A percentile compares a stretch with the other conserved stretches of the same genome.
These are phyloP conservation scores for Daedaleopsis sinensis DNA, from an alignment of 768 basidiomycete genomes.

Conservation along the genomic window DNA sequence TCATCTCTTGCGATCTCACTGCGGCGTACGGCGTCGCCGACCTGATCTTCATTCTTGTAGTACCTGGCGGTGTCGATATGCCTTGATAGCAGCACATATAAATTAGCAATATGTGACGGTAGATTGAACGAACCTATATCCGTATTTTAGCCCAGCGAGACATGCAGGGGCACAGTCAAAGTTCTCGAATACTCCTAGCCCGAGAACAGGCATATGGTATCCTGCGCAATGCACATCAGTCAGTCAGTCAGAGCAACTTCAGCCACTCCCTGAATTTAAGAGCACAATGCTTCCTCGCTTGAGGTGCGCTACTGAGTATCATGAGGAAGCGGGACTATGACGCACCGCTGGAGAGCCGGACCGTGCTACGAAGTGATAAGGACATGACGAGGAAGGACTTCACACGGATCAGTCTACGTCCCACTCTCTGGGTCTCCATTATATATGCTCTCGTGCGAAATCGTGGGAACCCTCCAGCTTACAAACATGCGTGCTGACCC, in stretches of 20 bases:
- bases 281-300: not conserved
- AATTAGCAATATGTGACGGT: no score
- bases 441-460: not conserved
- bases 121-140: constrained; percentile 54
- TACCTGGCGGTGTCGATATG: constrained; percentile 75
- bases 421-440: no score
- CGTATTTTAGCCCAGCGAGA: constrained; percentile 59
- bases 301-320: constrained; percentile 25
- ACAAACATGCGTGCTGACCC: no score
- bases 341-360: constrained; percentile 41
- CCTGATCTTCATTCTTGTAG: constrained; percentile 66
- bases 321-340: constrained; percentile 3
- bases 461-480: no score
- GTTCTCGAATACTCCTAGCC: constrained; percentile 75
- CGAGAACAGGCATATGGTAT: constrained; percentile 64
- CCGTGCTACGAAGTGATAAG: constrained; percentile 34
- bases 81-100: no score
- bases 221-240: constrained; percentile 27
- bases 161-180: constrained; percentile 55
- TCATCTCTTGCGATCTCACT: constrained; percentile 57
- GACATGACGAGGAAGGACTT: not conserved
- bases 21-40: constrained; percentile 59
- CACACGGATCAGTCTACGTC: not conserved
- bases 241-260: constrained; percentile 24
- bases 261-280: not conserved